Evolutionary conservation across 768 basidiomycete species (phyloP), one percentile per base, ranked within the genome.

Genomic region (Cystofilobasidium ferigula): DNA sequence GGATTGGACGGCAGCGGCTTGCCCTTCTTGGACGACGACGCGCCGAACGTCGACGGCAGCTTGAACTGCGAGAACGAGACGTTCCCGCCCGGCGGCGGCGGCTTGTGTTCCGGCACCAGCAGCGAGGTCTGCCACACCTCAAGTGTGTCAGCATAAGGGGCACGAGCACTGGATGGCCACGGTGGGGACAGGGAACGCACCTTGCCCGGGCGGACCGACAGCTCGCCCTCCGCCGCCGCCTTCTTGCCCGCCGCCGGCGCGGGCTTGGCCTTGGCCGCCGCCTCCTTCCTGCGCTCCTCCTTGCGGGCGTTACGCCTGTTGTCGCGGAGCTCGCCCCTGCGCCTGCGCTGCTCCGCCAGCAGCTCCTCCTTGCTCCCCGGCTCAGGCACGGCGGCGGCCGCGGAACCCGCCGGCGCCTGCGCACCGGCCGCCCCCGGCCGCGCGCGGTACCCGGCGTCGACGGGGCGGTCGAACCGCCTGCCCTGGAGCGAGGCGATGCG

Each of bases 291-390:
- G 20, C 79, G 80, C 70, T 88, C 87, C 77, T 92, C 91, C 73
- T 81, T 86, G 10, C 88, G 88, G 78, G 88, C 87, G 72, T 86
- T 88, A 73, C 92, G 78, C 70, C 94, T 78, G 64, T 84, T 82
- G 76, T 97, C 93, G 26, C 92, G 81, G 80, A 95, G 80, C 38
- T 85, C 83, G 0, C 86, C 92, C 6, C 90, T 79, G 72, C 88
- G 85, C 70, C 77, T 76, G 68, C 91, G 78, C 61, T 87, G 80
- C 75, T 90, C 87, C 72, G 90, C 87, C 60, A 97, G 74, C 54
- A 97, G 74, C 68, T 85, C 89, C 72, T 97, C 92, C 73, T 82
- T 84, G 72, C 85, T 85, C 8, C 69, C 81, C 13, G 83, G 79
- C 71, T 82, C 81, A 2, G 72, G 75, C 32, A 72, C 73, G 14